Evolutionary conservation across 2,329 filamentous ascomycete species (phyloP).

Genomic region (Colletotrichum liaoningense): DNA sequence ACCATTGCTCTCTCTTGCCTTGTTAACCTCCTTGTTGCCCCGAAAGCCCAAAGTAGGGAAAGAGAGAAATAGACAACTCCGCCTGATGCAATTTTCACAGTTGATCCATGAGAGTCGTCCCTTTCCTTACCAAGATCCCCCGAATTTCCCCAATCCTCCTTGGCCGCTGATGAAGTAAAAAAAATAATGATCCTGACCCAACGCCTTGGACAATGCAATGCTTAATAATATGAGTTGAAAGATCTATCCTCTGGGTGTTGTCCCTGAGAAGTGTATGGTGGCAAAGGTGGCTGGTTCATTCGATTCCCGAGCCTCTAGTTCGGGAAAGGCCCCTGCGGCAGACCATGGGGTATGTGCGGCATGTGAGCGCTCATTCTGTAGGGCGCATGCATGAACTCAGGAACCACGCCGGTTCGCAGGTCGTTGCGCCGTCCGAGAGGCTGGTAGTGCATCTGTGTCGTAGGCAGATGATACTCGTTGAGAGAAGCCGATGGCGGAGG

Average conservation of each 20-base stretch:
- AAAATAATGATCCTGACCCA: slow-evolving; percentile 31
- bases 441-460: slow-evolving; percentile 86
- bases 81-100: slow-evolving; percentile 31
- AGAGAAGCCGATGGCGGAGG: slow-evolving; percentile 85
- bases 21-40: background rate
- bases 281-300: background rate
- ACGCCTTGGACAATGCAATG: slow-evolving; percentile 37
- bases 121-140: slow-evolving; percentile 13
- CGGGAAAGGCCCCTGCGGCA: slow-evolving; percentile 47
- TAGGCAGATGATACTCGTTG: slow-evolving; percentile 75
- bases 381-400: slow-evolving; percentile 60
- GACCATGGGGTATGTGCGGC: slow-evolving; percentile 34
- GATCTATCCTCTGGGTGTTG: background rate
- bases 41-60: slow-evolving; percentile 1
- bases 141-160: background rate
- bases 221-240: slow-evolving; percentile 26
- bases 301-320: slow-evolving; percentile 44
- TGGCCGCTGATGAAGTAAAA: slow-evolving; percentile 11
- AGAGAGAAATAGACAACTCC: slow-evolving; percentile 23
- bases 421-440: slow-evolving; percentile 77
- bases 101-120: slow-evolving; percentile 21
- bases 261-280: background rate
- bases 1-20: background rate
- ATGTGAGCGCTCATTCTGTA: slow-evolving; percentile 29
- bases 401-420: slow-evolving; percentile 77